Percentiles rank a stretch among this genome's conserved stretches.
Conservation (phyloP, 2,329 filamentous ascomycete species). For the Dothistroma pini region DNA sequence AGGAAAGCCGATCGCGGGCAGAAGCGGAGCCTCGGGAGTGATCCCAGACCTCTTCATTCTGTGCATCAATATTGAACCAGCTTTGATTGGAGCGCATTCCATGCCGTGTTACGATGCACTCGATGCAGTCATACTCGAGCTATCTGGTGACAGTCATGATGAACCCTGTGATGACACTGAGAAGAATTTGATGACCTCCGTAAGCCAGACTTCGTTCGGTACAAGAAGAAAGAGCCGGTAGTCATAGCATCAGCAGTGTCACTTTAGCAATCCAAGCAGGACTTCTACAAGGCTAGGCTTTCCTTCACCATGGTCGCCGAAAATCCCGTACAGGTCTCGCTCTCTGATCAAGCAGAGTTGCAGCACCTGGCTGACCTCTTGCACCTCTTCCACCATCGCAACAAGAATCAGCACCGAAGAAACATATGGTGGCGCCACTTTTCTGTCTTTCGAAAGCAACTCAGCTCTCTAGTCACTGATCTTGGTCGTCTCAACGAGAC, state of each 20-base stretch:
- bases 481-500: conserved; percentile 22
- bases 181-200: neutral
- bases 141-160: neutral
- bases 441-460: conserved; percentile 64
- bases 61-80: conserved; percentile 2
- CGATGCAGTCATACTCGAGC: neutral
- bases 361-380: conserved; percentile 54
- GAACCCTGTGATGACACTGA: neutral
- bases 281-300: too few species aligned
- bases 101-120: neutral
- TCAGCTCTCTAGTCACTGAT: conserved; percentile 51
- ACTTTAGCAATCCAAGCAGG: too few species aligned
- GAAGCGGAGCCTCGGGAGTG: too few species aligned
- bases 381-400: conserved; percentile 72
- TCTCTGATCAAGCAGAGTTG: conserved; percentile 2
- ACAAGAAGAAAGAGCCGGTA: too few species aligned
- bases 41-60: neutral
- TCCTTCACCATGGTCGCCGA: neutral
- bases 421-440: conserved; percentile 79
- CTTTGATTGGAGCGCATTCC: conserved; percentile 9
- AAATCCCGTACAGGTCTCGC: conserved; percentile 9
- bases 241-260: too few species aligned
- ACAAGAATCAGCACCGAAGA: conserved; percentile 84
- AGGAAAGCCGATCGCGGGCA: neutral
- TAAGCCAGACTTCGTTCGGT: too few species aligned